Base-by-base conservation (phyloP, 495 filamentous ascomycete species). In the Penicillium macrosclerotiorum region DNA sequence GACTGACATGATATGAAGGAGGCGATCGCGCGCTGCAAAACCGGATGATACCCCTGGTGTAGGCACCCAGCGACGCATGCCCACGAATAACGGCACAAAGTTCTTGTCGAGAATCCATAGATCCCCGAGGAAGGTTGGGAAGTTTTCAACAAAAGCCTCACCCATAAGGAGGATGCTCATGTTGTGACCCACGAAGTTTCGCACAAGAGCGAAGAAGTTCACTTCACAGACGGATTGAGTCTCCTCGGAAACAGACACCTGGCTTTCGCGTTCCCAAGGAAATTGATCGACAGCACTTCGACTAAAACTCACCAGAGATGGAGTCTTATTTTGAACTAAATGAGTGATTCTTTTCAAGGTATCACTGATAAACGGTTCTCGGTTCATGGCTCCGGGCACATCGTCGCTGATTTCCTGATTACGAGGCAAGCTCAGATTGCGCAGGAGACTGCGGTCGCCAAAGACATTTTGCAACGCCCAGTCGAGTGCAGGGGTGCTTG, bases 221-320 rank as follows among this genome's bases (percentile, higher is more conserved):
- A 71, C 68, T 47, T 82, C 76, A 19, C 75, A 77, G 17, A 67
- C 55, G 14, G 46, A 52, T 29, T 58, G 59, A 42, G 64, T 62
- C 25, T 39, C 57, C 17, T 69, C 57, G 0, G 65, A 59, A 5
- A 70, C 49, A 11, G 57, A 55, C 2, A 74, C 66, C 3, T 64
- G 52, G 16, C 67, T 71, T 16, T 51, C 57, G 5, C 79, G 75
- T 57, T 87, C 83, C 83, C 83, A 86, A 0, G 60, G 63, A 42
- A 67, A 67, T 49, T 84, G 77, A 49, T 88, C 83, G 19, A 86
- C 77, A 4, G 74, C 55, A 34, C 79, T 81, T n/a, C 67, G 62
- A 26, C 64, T 72, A 49, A 82, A 84, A 5, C 75, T 78, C 19
- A 85, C 77, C 23, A 87, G 48, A 40, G 78, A 74, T 0, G 49